Conservation (phyloP, 148 eudicot genomes). For the Camellia japonica region DNA sequence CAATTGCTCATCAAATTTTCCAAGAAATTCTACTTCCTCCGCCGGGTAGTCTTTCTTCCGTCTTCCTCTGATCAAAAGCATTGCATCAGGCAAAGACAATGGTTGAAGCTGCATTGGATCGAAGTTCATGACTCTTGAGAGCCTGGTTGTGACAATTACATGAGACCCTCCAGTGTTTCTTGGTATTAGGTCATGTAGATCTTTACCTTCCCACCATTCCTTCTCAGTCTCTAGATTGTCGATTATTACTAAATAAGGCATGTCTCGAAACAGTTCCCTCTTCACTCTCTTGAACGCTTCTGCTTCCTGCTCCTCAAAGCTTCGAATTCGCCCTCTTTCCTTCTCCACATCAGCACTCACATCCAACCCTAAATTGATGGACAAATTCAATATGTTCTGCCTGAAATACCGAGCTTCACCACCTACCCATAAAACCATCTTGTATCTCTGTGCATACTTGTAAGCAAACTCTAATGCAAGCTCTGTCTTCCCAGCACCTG, state of each 20-base stretch:
- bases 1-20: conserved; percentile 57
- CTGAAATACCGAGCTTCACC: conserved; percentile 76
- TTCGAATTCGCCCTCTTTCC: conserved; percentile 78
- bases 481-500: conserved; percentile 85
- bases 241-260: conserved; percentile 73
- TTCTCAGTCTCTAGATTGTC: conserved; percentile 80
- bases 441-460: conserved; percentile 65
- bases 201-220: conserved; percentile 96
- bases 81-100: conserved; percentile 59
- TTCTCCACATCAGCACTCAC: conserved; percentile 80
- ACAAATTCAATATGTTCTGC: conserved; percentile 70
- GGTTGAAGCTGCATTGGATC: conserved; percentile 65
- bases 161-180: conserved; percentile 81
- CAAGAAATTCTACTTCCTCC: conserved; percentile 52
- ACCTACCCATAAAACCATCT: conserved; percentile 83
- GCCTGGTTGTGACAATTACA: conserved; percentile 73
- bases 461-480: conserved; percentile 79
- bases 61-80: conserved; percentile 56
- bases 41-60: conserved; percentile 61
- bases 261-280: conserved; percentile 70
- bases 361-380: conserved; percentile 58
- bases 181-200: conserved; percentile 73
- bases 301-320: conserved; percentile 83
- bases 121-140: conserved; percentile 65
- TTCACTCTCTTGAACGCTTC: conserved; percentile 87